Evolutionary conservation across 371 early-diverging fungal genomes (phyloP), one percentile per base, ranked within the genome.

Genomic region (Umbelopsis sp.): DNA sequence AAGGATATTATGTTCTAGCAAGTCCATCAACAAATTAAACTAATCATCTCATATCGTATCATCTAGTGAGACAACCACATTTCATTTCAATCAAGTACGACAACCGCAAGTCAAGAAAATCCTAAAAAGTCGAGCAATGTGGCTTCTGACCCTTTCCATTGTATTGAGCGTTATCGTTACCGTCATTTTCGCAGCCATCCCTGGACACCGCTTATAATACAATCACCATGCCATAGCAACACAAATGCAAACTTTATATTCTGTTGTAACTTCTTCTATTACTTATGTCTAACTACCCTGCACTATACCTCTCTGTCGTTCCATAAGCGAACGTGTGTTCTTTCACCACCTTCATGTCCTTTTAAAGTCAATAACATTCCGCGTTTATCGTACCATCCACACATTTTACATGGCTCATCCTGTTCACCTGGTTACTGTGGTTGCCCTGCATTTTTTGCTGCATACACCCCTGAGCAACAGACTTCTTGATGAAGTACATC

Each of bases 41-140:
- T 41, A n/a, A 14, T 53, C 7, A 50, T 6, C 0, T 11, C 14
- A 6, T 35, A 18, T 14, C n/a, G 5, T n/a, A 18, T 44, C 29
- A 29, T 32, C 24, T 35, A 71, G 71, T 44, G 71, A 71, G 52
- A 71, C 71, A 16, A 71, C 68, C 3, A 65, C 67, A 8, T 67
- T 71, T 32, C 67, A 46, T 67, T 71, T 67, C 38, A 71, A 71
- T 50, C 24, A 16, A 29, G 50, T 71, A 45, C 46, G 45, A 53
- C 63, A 71, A 18, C 50, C 64, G 14, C 63, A 63, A 50, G 71
- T 71, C 44, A 66, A 44, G 25, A 48, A 32, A 12, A 57, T 71
- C 29, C 41, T 65, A 12, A 48, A 46, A n/a, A 25, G 50, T 46
- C 71, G 71, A 32, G 53, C 71, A n/a, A 11, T 45, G 11, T 67